phyloP scores from a whole-genome alignment of 202 grass and related monocot species.

The Saccharum hybrid region DNA sequence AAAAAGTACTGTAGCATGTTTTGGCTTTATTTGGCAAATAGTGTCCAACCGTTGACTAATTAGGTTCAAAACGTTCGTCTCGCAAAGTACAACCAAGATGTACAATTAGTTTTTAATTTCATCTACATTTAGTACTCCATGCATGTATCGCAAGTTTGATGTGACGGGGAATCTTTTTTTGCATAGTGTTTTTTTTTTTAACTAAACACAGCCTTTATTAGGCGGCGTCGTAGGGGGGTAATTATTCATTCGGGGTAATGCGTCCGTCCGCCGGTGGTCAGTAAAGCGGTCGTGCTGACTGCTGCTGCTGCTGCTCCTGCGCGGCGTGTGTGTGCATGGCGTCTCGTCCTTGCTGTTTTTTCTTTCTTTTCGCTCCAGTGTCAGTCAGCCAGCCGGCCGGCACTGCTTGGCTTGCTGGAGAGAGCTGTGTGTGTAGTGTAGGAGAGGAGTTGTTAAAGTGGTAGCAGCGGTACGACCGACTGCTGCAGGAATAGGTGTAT shows the following conservation, averaged over 20 bases:
- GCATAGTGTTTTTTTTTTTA: too few species aligned
- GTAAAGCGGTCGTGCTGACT: slow-evolving; percentile 28
- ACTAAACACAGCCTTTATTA: too few species aligned
- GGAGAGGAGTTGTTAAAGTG: slow-evolving; percentile 35
- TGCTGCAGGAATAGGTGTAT: slow-evolving; percentile 48
- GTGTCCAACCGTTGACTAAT: too few species aligned
- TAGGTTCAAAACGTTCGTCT: too few species aligned
- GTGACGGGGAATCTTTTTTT: too few species aligned
- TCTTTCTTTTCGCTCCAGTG: slow-evolving; percentile 1
- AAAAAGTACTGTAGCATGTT: too few species aligned
- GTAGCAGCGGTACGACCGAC: slow-evolving; percentile 22
- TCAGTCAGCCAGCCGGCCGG: slow-evolving; percentile 1
- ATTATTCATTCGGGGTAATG: slow-evolving; percentile 48
- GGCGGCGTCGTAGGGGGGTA: slow-evolving; percentile 18
- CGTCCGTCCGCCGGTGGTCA: slow-evolving; percentile 6
- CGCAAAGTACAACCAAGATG: too few species aligned
- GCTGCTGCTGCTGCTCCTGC: background rate
- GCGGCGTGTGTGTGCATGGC: background rate
- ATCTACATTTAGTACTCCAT: too few species aligned
- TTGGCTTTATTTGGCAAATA: too few species aligned
- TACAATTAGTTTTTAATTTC: too few species aligned
- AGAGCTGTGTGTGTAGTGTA: background rate
- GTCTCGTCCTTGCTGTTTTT: slow-evolving; percentile 20
- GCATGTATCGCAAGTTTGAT: too few species aligned
- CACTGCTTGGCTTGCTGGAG: background rate